A percentile compares a stretch with the other conserved stretches of the same genome.
These are phyloP conservation scores for Sporothrix brunneoviolacea DNA, from an alignment of 2,329 filamentous ascomycete species.

Conservation along the genomic window DNA sequence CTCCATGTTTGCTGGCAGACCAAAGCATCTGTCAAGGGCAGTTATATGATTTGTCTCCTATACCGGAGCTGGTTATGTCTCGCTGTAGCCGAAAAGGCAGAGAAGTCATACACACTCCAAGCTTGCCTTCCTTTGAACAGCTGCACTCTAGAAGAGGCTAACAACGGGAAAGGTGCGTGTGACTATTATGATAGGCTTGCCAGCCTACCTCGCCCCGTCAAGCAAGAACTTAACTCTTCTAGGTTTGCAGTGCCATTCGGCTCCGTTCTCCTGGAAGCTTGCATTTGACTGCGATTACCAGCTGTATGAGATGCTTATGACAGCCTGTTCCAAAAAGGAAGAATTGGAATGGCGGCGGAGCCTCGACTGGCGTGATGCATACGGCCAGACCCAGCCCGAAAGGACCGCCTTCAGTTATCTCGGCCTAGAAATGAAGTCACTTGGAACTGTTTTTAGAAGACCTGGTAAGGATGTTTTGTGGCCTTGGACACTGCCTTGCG, in stretches of 20 bases:
- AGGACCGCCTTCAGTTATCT: slow-evolving; percentile 55
- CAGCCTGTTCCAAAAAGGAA: slow-evolving; percentile 75
- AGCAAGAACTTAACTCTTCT: slow-evolving; percentile 6
- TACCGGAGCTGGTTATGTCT: slow-evolving; percentile 76
- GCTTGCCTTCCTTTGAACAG: slow-evolving; percentile 65
- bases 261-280: slow-evolving; percentile 86
- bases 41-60: slow-evolving; percentile 80
- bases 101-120: slow-evolving; percentile 63
- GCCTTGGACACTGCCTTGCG: too few species aligned
- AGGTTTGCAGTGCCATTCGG: slow-evolving; percentile 84
- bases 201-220: too few species aligned
- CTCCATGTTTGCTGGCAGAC: slow-evolving; percentile 79
- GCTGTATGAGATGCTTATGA: slow-evolving; percentile 78
- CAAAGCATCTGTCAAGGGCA: slow-evolving; percentile 58
- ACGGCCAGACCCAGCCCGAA: slow-evolving; percentile 40
- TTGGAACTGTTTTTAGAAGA: slow-evolving; percentile 70
- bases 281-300: slow-evolving; percentile 72
- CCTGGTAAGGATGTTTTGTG: slow-evolving; percentile 48
- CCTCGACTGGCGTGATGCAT: slow-evolving; percentile 47
- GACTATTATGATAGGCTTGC: too few species aligned
- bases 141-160: slow-evolving; percentile 61
- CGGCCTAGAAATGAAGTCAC: slow-evolving; percentile 61
- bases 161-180: slow-evolving; percentile 64
- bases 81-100: slow-evolving; percentile 58
- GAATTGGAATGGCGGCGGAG: slow-evolving; percentile 71